These are phyloP conservation scores for Metschnikowia hibisci DNA, from an alignment of 805 yeast genomes.

Conservation along the genomic window DNA sequence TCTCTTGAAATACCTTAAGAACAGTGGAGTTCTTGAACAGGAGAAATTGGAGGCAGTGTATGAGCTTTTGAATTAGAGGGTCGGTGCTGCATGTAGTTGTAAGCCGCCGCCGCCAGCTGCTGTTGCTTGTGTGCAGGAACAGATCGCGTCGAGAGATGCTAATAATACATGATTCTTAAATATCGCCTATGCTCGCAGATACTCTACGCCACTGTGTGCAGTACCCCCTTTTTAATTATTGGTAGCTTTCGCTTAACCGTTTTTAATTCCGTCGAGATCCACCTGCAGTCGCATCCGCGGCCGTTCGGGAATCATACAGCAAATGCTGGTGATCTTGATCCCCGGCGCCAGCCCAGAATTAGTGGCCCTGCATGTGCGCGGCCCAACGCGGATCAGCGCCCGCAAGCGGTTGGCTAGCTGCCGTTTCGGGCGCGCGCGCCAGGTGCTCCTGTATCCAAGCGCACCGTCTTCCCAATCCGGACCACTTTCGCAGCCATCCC, in stretches of 20 bases:
- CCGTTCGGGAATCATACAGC: too few relatives aligned
- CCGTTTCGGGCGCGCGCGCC: conserved; percentile 4
- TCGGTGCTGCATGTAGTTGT: conserved; percentile 71
- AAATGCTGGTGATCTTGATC: not conserved
- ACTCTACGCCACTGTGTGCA: too few relatives aligned
- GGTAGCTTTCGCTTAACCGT: too few relatives aligned
- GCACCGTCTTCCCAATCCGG: conserved; percentile 2
- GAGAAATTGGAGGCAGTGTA: conserved; percentile 26
- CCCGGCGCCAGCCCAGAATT: not conserved
- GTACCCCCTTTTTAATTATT: too few relatives aligned
- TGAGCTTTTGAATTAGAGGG: conserved; percentile 26
- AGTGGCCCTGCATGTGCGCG: not conserved
- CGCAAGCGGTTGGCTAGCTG: conserved; percentile 1
- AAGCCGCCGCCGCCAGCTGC: conserved; percentile 91
- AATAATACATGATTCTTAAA: not conserved
- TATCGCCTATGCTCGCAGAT: too few relatives aligned
- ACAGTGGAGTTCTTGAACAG: conserved; percentile 27
- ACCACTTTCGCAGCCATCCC: conserved; percentile 9
- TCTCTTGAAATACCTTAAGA: conserved; percentile 51
- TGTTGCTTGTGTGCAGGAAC: conserved; percentile 25
- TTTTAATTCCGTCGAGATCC: too few relatives aligned
- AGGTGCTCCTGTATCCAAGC: conserved; percentile 4
- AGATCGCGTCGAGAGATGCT: too few relatives aligned
- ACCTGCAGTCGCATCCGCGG: too few relatives aligned
- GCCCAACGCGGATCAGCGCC: conserved; percentile 2